Base-by-base conservation (phyloP, 148 eudicot genomes). In the Dysphania ambrosioides region DNA sequence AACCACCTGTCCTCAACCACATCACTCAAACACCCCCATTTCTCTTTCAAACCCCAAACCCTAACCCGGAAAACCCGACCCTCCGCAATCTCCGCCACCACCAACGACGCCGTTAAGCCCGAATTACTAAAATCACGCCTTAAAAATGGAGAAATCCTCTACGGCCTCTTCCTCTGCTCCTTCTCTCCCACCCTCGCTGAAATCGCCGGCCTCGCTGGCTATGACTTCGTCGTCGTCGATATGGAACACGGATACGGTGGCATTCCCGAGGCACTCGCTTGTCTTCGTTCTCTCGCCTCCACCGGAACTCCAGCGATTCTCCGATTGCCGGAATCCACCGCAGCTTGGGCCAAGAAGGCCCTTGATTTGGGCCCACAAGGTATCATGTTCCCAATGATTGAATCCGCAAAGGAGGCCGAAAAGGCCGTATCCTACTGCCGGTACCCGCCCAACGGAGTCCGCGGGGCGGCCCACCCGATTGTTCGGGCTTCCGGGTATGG, bases 171-270 rank as follows among this genome's bases (percentile, higher is more conserved):
- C 85, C 89, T 91, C 51, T 84, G 90, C 80, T 79, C 86, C 75
- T 85, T 83, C 84, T 93, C 89, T 72, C 91, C 95, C 0, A 87
- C 90, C 21, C 81, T 91, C 29, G 91, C 98, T 66, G 97, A 93
- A 78, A 93, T 93, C 76, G 88, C 91, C 26, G 97, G 88, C 26
- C 86, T 87, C 66, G 73, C 91, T 1, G 98, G 98, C 38, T 91
- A 93, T 75, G 97, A 93, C 38, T 91, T 86, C 72, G 91, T 83
- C 12, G 97, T 93, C 30, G 85, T 93, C 30, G 98, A 91, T 77
- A 91, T 93, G 93, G 98, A 93, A 72, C 98, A 93, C 81, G 97
- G 97, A 66, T 89, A 64, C 64, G 97, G 98, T 4, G 88, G 85
- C 40, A 73, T 88, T 68, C 64, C 90, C 38, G 89, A 82, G 6